phyloP scores from a whole-genome alignment of 78 protist genomes.

The Dictyostelium firmibasis region DNA sequence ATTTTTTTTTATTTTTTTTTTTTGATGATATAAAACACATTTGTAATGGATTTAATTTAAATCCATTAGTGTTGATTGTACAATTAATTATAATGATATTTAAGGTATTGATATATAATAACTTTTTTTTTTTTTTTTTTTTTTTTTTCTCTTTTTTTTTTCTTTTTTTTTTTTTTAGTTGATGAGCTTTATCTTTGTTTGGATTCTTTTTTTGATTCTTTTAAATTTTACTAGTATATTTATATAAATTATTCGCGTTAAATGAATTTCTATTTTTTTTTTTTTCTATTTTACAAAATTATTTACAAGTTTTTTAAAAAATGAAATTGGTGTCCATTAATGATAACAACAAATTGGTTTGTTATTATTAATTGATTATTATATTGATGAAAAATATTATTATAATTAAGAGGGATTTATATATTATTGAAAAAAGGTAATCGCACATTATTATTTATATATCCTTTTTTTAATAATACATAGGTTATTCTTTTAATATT shows the following conservation, averaged over 20 bases:
- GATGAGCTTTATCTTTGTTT: neutral
- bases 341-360: too few relatives aligned
- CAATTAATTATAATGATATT: constrained; percentile 3
- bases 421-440: neutral
- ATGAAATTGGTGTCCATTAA: neutral
- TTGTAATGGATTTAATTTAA: neutral
- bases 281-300: neutral
- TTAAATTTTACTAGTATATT: neutral
- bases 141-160: neutral
- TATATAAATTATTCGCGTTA: neutral
- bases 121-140: neutral
- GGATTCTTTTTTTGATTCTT: neutral
- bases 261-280: neutral
- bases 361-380: neutral
- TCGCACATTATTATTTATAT: neutral
- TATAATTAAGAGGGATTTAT: neutral
- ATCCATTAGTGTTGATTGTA: neutral
- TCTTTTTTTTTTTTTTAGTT: neutral
- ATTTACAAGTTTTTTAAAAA: neutral
- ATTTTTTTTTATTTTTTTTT: constrained; percentile 7
- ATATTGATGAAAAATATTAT: neutral
- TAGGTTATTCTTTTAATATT: neutral
- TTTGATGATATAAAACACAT: neutral
- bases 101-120: constrained; percentile 5
- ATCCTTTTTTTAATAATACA: neutral